A percentile compares a stretch with the other conserved stretches of the same genome.
These are phyloP conservation scores for Vairimorpha ceranae DNA, from an alignment of 371 early-diverging fungal genomes.

Conservation along the genomic window DNA sequence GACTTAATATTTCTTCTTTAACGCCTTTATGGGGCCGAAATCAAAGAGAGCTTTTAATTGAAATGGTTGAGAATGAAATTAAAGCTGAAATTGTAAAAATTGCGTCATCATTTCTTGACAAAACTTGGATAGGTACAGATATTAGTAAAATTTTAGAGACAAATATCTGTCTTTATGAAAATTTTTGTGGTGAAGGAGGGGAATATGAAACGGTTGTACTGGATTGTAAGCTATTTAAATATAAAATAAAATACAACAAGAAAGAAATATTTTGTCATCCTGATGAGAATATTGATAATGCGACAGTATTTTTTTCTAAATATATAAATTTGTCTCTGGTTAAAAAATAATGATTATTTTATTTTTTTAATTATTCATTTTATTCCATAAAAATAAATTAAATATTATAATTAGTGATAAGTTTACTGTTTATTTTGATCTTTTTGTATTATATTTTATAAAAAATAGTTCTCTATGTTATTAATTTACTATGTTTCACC, in stretches of 20 bases:
- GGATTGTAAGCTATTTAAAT: constrained; percentile 87
- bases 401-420: too few relatives aligned
- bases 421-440: too few relatives aligned
- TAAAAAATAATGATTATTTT: not conserved
- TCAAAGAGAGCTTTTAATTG: constrained; percentile 74
- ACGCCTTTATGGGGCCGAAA: constrained; percentile 85
- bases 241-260: constrained; percentile 64
- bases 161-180: constrained; percentile 55
- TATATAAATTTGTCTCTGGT: not conserved
- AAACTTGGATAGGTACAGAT: constrained; percentile 56
- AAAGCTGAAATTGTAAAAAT: constrained; percentile 83
- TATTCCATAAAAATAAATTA: too few relatives aligned
- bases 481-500: too few relatives aligned
- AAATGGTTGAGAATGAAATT: constrained; percentile 78
- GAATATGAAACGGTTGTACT: constrained; percentile 92
- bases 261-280: constrained; percentile 23
- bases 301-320: constrained; percentile 38
- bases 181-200: constrained; percentile 97
- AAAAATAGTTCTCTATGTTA: too few relatives aligned
- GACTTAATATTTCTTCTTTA: constrained; percentile 70
- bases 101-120: constrained; percentile 68
- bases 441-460: too few relatives aligned
- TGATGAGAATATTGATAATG: constrained; percentile 37
- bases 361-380: too few relatives aligned
- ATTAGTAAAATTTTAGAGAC: constrained; percentile 70